Percentiles rank a stretch among this genome's conserved stretches.
Evolutionary conservation across 176 grass and related monocot genomes (phyloP).

Genomic region (Hordeum vulgare): MorexV3_pseudomolecules_assembly NC_058518.1:497615085-497615584

Average conservation of each 20-base stretch:
- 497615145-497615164: not conserved
- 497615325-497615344: constrained; percentile 74
- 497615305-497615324: constrained; percentile 73
- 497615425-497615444: constrained; percentile 44
- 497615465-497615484: constrained; percentile 62
- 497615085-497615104: not conserved
- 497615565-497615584: constrained; percentile 81
- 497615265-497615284: constrained; percentile 69
- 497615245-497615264: not conserved
- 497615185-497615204: not conserved
- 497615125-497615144: not conserved
- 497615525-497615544: constrained; percentile 43
- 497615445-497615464: constrained; percentile 73
- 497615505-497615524: constrained; percentile 34
- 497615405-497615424: not conserved
- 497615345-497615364: constrained; percentile 84
- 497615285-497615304: constrained; percentile 68
- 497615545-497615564: constrained; percentile 58
- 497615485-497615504: constrained; percentile 60
- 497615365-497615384: constrained; percentile 77
- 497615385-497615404: constrained; percentile 69
- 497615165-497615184: not conserved
- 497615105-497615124: not conserved
- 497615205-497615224: not conserved
- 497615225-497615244: not conserved